A percentile compares a stretch with the other conserved stretches of the same genome.
These are phyloP conservation scores for Puccinia horiana DNA, from an alignment of 1,284 basidiomycete genomes.

Conservation along the genomic window DNA sequence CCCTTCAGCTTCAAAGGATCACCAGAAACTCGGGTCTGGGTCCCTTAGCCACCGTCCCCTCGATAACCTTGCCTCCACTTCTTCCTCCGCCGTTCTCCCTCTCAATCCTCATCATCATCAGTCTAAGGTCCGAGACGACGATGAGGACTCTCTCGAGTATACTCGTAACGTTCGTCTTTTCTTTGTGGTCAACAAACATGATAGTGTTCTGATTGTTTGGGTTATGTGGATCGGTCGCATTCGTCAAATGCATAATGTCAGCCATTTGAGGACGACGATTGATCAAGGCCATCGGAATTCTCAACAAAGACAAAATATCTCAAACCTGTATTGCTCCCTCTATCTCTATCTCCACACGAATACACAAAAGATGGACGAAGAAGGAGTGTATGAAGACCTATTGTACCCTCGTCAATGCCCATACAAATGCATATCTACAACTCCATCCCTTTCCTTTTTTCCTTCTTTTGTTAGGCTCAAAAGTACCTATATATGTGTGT, in stretches of 20 bases:
- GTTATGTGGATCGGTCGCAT: neutral
- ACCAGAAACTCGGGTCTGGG: neutral
- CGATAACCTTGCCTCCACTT: neutral
- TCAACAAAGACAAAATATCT: neutral
- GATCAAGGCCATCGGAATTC: neutral
- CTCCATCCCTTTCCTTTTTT: neutral
- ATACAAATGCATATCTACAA: neutral
- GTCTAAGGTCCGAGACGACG: constrained; percentile 30
- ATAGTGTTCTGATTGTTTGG: neutral
- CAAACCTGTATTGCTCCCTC: neutral
- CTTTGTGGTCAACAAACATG: neutral
- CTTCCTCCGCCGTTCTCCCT: neutral
- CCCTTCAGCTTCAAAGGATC: neutral
- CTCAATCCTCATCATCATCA: neutral
- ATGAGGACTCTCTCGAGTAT: constrained; percentile 49
- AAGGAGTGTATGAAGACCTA: neutral
- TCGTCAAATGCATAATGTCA: neutral
- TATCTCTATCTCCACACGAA: neutral
- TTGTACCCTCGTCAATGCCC: neutral
- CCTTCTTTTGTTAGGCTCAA: neutral
- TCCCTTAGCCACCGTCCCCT: neutral
- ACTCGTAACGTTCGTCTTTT: constrained; percentile 41
- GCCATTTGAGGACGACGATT: constrained; percentile 36
- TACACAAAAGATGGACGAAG: neutral
- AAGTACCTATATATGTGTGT: neutral